phyloP scores from a whole-genome alignment of 1,284 basidiomycete species.

The Heterobasidion irregulare region DNA sequence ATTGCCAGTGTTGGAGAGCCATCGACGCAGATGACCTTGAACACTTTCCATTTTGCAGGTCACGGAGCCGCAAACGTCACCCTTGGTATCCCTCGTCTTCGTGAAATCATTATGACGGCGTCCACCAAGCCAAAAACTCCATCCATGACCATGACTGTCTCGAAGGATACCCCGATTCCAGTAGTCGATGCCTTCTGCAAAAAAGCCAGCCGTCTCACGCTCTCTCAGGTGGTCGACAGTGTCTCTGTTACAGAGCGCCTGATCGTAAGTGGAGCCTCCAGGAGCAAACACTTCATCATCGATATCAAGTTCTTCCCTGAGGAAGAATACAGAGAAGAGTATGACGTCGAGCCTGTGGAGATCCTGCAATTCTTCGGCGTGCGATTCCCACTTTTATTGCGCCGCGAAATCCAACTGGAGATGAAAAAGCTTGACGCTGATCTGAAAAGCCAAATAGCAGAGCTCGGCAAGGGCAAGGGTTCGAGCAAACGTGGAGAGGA shows the following conservation, averaged over 20 bases:
- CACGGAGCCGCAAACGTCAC: conserved; percentile 99
- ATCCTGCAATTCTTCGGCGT: conserved; percentile 70
- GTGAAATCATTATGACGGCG: conserved; percentile 99
- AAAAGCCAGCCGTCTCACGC: conserved; percentile 76
- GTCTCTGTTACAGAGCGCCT: conserved; percentile 82
- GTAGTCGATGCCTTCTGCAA: conserved; percentile 84
- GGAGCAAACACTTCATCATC: conserved; percentile 80
- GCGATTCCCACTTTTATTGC: conserved; percentile 79
- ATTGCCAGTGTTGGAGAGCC: conserved; percentile 85
- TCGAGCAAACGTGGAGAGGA: conserved; percentile 35
- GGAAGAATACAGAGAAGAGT: conserved; percentile 81
- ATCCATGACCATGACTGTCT: conserved; percentile 90
- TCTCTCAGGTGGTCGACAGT: conserved; percentile 86
- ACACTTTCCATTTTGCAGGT: conserved; percentile 99
- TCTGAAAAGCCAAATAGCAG: conserved; percentile 70
- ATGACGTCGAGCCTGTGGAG: conserved; percentile 71
- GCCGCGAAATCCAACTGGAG: conserved; percentile 82
- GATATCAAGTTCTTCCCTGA: conserved; percentile 83
- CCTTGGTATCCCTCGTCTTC: conserved; percentile 95
- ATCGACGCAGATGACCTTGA: conserved; percentile 99
- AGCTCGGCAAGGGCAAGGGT: conserved; percentile 75
- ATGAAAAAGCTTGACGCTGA: conserved; percentile 84
- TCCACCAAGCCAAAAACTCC: conserved; percentile 96
- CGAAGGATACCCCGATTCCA: conserved; percentile 39
- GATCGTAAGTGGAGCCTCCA: conserved; percentile 55